Base-by-base conservation (phyloP, 176 grass and related monocot species). In the Rhynchospora pubera region DNA sequence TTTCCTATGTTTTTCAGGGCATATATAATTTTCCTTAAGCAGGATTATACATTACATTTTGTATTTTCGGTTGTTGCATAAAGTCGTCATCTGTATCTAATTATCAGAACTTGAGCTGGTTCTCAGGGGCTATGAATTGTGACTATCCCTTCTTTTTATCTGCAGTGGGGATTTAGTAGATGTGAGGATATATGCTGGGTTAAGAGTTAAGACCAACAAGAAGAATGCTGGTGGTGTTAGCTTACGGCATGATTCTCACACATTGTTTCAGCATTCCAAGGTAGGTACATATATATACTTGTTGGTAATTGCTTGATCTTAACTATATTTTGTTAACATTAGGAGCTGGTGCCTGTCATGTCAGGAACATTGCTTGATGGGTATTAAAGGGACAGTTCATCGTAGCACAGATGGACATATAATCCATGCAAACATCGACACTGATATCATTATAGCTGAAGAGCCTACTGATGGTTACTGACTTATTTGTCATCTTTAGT, bases 321-420 rank as follows among this genome's bases (percentile, higher is more conserved):
- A n/a, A 14, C 21, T 16, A 26, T 14, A 19, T 65, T 63, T 47
- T 78, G 46, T 76, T 42, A 88, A 68, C 72, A 64, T 77, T 12
- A 52, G 74, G 48, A 34, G 21, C 80, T 86, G 55, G 30, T 79
- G 10, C 32, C 22, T 62, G 26, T 86, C 84, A n/a, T 23, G 82
- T n/a, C 71, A 98, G 96, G 96, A 98, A 79, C 96, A 98, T 84
- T 95, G 96, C 59, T 91, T 98, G 85, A 98, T 98, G 96, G 96
- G 96, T 78, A 98, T 98, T 89, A 98, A 94, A 90, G 96, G 96
- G 81, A 98, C 96, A 12, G 96, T 98, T 57, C 92, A 92, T 28
- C 92, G 96, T 76, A 98, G 96, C 89, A 94, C 96, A 24, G 96
- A 98, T 84, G 96, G 96, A 1, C 96, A 98, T 79, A 91, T 98